These are phyloP conservation scores for Cantharellus anzutake DNA, from an alignment of 768 basidiomycete genomes.

Conservation along the genomic window DNA sequence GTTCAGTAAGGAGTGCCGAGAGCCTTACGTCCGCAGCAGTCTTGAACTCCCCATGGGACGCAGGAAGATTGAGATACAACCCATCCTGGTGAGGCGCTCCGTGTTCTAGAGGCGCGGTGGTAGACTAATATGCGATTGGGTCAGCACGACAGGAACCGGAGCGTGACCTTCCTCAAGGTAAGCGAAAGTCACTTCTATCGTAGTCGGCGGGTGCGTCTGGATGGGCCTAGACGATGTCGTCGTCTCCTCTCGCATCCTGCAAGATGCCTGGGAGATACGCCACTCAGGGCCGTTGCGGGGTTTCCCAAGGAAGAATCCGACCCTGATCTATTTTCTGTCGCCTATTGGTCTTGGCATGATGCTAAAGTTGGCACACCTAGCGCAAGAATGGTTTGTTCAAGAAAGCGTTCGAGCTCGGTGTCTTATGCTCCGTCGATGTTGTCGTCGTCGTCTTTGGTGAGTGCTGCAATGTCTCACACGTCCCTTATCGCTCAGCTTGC, in stretches of 20 bases:
- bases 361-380: slow-evolving; percentile 20
- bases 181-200: slow-evolving; percentile 10
- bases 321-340: background rate
- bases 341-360: background rate
- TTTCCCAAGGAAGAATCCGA: no score
- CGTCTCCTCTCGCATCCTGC: no score
- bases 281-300: no score
- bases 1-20: no score
- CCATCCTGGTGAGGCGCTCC: slow-evolving; percentile 39
- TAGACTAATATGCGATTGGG: background rate
- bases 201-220: background rate
- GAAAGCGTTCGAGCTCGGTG: slow-evolving; percentile 81
- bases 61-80: slow-evolving; percentile 68
- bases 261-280: no score
- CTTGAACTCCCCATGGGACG: slow-evolving; percentile 25
- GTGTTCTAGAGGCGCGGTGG: background rate
- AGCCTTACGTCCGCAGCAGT: background rate
- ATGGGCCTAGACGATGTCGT: no score
- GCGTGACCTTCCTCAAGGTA: slow-evolving; percentile 82
- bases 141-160: slow-evolving; percentile 82
- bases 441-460: slow-evolving; percentile 72
- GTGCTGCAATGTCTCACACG: slow-evolving; percentile 13
- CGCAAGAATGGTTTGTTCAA: slow-evolving; percentile 84
- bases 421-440: slow-evolving; percentile 74
- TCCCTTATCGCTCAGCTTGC: slow-evolving; percentile 10